phyloP scores from a whole-genome alignment of 75 land plant genomes.

The Larix kaempferi region DNA sequence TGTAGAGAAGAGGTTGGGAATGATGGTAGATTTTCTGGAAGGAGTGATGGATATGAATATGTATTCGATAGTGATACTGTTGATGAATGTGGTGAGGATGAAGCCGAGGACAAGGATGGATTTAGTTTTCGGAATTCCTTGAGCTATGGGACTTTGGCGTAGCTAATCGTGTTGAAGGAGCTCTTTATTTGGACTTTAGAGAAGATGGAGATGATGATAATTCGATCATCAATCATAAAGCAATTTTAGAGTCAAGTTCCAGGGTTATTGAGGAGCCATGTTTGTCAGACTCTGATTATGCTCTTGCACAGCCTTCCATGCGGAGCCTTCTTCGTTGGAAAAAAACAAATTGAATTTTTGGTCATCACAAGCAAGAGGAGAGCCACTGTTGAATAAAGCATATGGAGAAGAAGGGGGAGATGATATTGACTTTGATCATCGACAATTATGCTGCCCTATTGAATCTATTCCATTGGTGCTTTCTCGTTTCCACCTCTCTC shows the following conservation, averaged over 20 bases:
- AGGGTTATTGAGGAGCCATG: slow-evolving; percentile 32
- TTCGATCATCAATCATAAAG: slow-evolving; percentile 49
- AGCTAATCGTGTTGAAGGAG: slow-evolving; percentile 55
- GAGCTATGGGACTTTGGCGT: slow-evolving; percentile 75
- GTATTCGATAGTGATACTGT: slow-evolving; percentile 63
- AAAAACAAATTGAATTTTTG: slow-evolving; percentile 67
- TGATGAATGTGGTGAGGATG: slow-evolving; percentile 49
- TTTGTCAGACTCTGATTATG: slow-evolving; percentile 33
- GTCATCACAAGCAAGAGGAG: slow-evolving; percentile 71
- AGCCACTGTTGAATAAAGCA: slow-evolving; percentile 82
- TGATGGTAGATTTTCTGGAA: slow-evolving; percentile 43
- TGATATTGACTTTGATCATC: slow-evolving; percentile 90
- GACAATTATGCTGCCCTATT: slow-evolving; percentile 64
- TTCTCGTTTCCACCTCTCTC: too few species aligned
- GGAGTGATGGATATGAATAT: slow-evolving; percentile 49
- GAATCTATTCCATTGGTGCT: slow-evolving; percentile 1
- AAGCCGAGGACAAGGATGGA: slow-evolving; percentile 36
- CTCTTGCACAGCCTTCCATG: slow-evolving; percentile 39
- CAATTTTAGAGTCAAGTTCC: slow-evolving; percentile 39
- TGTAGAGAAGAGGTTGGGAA: slow-evolving; percentile 42
- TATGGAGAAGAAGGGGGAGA: slow-evolving; percentile 96
- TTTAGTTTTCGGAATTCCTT: slow-evolving; percentile 49
- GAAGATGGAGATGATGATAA: slow-evolving; percentile 38
- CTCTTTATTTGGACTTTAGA: slow-evolving; percentile 25
- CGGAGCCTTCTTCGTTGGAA: slow-evolving; percentile 72